A percentile compares a stretch with the other conserved stretches of the same genome.
These are phyloP conservation scores for Aegilops sharonensis DNA, from an alignment of 176 grass and related monocot species.

Conservation along the genomic window DNA sequence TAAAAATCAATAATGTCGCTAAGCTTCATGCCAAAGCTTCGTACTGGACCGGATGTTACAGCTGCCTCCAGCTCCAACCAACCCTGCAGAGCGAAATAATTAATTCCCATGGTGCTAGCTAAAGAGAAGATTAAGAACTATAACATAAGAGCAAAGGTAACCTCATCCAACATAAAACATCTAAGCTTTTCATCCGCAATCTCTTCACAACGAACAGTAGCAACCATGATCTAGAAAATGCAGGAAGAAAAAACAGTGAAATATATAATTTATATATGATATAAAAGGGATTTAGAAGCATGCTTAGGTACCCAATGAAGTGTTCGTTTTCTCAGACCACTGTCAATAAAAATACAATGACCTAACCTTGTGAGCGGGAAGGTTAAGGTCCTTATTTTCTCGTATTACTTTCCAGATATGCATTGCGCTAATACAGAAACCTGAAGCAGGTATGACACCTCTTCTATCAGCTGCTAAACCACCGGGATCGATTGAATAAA, in stretches of 20 bases:
- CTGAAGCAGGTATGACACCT: slow-evolving; percentile 87
- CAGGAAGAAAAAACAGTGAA: slow-evolving; percentile 13
- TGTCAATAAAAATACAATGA: slow-evolving; percentile 15
- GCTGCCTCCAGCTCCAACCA: slow-evolving; percentile 75
- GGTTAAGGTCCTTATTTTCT: slow-evolving; percentile 97
- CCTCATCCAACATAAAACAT: slow-evolving; percentile 67
- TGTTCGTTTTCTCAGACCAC: background rate
- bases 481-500: slow-evolving; percentile 65
- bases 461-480: slow-evolving; percentile 90
- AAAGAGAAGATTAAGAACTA: slow-evolving; percentile 26
- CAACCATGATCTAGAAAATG: slow-evolving; percentile 84
- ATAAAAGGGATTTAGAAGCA: background rate
- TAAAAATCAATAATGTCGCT: slow-evolving; percentile 66
- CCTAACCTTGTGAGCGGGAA: slow-evolving; percentile 97
- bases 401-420: slow-evolving; percentile 89
- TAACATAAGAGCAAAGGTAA: slow-evolving; percentile 42
- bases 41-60: slow-evolving; percentile 54
- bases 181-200: slow-evolving; percentile 82
- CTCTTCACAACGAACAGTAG: slow-evolving; percentile 93
- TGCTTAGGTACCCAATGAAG: background rate
- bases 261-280: background rate
- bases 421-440: slow-evolving; percentile 77
- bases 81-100: slow-evolving; percentile 38
- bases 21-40: slow-evolving; percentile 68
- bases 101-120: background rate